These are phyloP conservation scores for Coffea canephora DNA, from an alignment of 257 asterid genomes.

Conservation along the genomic window DNA sequence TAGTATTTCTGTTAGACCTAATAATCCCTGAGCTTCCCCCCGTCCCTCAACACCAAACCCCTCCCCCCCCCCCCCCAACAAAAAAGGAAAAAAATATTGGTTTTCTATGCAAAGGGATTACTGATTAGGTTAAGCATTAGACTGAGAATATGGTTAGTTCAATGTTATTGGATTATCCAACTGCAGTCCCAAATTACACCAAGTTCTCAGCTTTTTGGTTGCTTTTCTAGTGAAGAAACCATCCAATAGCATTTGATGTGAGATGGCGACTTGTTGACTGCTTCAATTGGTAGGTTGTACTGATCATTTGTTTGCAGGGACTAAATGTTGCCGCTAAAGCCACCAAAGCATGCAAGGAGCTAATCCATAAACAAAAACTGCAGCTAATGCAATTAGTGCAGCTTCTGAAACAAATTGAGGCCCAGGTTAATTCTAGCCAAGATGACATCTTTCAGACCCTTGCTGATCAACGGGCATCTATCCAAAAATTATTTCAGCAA, in stretches of 20 bases:
- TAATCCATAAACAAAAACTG: conserved; percentile 54
- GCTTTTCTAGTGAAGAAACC: background rate
- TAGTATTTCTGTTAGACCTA: background rate
- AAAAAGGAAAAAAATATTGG: background rate
- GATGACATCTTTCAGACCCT: conserved; percentile 52
- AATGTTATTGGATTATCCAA: background rate
- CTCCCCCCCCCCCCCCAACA: too few species aligned
- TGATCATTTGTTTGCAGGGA: conserved; percentile 34
- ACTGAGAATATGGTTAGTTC: background rate
- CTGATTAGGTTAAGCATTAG: background rate
- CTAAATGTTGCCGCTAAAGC: conserved; percentile 42
- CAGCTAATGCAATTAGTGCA: conserved; percentile 53
- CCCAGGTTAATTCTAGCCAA: conserved; percentile 64
- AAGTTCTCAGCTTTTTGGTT: background rate
- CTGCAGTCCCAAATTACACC: background rate
- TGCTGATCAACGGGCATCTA: conserved; percentile 39
- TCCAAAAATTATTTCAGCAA: conserved; percentile 44
- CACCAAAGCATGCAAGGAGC: conserved; percentile 48
- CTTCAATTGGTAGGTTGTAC: background rate
- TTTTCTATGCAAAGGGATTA: background rate
- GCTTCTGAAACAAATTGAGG: conserved; percentile 57
- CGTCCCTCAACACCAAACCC: too few species aligned
- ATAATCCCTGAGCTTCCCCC: background rate
- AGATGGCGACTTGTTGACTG: background rate
- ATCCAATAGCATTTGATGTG: background rate